Percentiles rank a stretch among this genome's conserved stretches.
Evolutionary conservation across 345 rosid species (phyloP).

Genomic region (Heritiera littoralis): DNA sequence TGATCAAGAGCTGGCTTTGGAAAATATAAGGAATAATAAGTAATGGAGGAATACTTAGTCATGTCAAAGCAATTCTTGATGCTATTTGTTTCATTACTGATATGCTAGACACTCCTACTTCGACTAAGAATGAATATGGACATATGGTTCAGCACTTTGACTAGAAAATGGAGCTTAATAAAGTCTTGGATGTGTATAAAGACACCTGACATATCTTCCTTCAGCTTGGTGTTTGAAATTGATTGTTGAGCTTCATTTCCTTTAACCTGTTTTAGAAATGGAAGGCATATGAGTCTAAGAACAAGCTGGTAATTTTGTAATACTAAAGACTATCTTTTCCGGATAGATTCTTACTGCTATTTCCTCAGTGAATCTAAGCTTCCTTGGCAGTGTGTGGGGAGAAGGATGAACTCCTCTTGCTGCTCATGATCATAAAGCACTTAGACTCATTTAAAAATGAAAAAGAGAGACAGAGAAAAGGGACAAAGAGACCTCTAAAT

Average conservation of each 20-base stretch:
- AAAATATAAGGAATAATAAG: not conserved
- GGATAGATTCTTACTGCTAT: slow-evolving; percentile 1
- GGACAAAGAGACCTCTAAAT: not conserved
- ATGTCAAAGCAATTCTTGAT: not conserved
- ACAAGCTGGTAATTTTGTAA: not conserved
- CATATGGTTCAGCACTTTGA: not conserved
- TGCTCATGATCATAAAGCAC: not conserved
- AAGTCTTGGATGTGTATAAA: not conserved
- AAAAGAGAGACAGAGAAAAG: not conserved
- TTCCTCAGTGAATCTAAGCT: slow-evolving; percentile 20
- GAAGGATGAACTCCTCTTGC: slow-evolving; percentile 17
- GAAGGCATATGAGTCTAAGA: not conserved
- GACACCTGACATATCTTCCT: slow-evolving; percentile 16
- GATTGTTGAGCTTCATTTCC: slow-evolving; percentile 16
- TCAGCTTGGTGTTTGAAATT: slow-evolving; percentile 3
- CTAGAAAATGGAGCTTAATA: not conserved
- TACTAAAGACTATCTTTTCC: not conserved
- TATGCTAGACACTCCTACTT: not conserved
- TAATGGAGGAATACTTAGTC: too few species aligned
- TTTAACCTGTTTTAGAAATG: slow-evolving; percentile 9
- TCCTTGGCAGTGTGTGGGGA: slow-evolving; percentile 15
- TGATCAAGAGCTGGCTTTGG: not conserved
- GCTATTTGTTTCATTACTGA: not conserved
- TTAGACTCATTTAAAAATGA: not conserved
- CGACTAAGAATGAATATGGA: not conserved